Base-by-base conservation (phyloP, 331 rosid genomes). In the Acacia concinna region DNA sequence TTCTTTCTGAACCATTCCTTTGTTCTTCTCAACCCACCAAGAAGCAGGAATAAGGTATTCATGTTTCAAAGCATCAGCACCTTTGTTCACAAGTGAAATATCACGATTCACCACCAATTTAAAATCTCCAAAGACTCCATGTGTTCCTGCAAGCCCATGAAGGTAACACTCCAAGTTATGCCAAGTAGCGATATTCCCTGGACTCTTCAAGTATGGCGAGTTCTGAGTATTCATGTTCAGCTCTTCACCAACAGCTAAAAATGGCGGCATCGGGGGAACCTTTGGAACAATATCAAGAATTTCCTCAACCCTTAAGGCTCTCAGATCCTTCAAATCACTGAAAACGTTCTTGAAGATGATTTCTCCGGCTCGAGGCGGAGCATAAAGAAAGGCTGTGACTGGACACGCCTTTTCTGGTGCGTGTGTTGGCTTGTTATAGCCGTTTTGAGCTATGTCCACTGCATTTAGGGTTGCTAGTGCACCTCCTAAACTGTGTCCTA, bases 1-100 rank as follows among this genome's bases (percentile, higher is more conserved):
- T 0, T 6, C 60, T 65, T 74, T 87, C 40, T 87, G 91, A 78
- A 86, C 87, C 91, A 90, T 84, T 28, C 91, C 88, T 28, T 86
- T 90, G 76, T 90, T 67, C 69, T 86, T 57, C 76, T 80, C 71
- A 54, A 84, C 74, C 28, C 86, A 71, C 91, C 94, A 90, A 1
- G 87, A 74, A 7, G 9, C 75, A 3, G 90, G 94, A 21, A 87
- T 83, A 51, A 87, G 80, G 60, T 75, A 78, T 79, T 87, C 86
- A 0, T 87, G 90, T 70, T 87, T 87, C 25, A 87, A 59, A 34
- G 78, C 84, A 54, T 54, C 14, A 7, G 0, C 11, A 5, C 62
- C 0, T 12, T 54, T n/a, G 62, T 54, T 54, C 14, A 27, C 5
- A 8, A 54, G 62, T 54, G 62, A 27, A 54, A 54, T 54, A 54